Evolutionary conservation across 2,329 filamentous ascomycete genomes (phyloP).

Genomic region (Pseudonectria foliicola): DNA sequence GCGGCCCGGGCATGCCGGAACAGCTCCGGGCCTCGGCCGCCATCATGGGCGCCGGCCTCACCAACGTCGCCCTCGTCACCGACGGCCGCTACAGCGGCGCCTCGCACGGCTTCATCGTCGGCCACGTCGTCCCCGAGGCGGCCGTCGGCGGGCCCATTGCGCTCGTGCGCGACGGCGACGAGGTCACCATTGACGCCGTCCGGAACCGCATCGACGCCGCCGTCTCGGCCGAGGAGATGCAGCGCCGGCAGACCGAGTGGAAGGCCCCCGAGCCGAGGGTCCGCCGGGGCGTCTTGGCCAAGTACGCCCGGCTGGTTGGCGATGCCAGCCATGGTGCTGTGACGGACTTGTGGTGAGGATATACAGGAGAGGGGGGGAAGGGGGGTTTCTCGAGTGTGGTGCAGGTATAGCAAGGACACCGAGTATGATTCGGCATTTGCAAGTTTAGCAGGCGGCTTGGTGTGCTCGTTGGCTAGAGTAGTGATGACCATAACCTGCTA

Average conservation of each 20-base stretch:
- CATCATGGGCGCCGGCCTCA: conserved; percentile 86
- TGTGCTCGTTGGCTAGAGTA: too few species aligned
- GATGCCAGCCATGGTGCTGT: conserved; percentile 90
- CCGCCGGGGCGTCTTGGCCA: conserved; percentile 77
- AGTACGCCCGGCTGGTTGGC: conserved; percentile 81
- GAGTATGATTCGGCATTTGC: too few species aligned
- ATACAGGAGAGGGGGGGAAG: background rate
- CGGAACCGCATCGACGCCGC: conserved; percentile 65
- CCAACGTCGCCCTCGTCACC: conserved; percentile 83
- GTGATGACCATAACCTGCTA: too few species aligned
- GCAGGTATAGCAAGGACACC: too few species aligned
- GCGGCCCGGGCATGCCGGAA: conserved; percentile 93
- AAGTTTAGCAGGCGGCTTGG: too few species aligned
- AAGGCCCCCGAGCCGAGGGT: conserved; percentile 63
- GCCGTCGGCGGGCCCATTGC: conserved; percentile 84
- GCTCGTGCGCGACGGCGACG: conserved; percentile 71
- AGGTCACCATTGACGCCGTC: conserved; percentile 79
- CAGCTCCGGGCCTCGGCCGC: conserved; percentile 82
- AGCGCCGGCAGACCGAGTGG: conserved; percentile 58
- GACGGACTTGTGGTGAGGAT: conserved; percentile 52
- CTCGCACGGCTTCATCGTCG: conserved; percentile 87
- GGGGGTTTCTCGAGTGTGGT: too few species aligned
- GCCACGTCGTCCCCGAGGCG: conserved; percentile 87
- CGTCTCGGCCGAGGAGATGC: conserved; percentile 64
- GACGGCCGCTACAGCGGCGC: conserved; percentile 87